A percentile compares a stretch with the other conserved stretches of the same genome.
Evolutionary conservation across 306 rosid genomes (phyloP).

Genomic region (Rosa persica): DNA sequence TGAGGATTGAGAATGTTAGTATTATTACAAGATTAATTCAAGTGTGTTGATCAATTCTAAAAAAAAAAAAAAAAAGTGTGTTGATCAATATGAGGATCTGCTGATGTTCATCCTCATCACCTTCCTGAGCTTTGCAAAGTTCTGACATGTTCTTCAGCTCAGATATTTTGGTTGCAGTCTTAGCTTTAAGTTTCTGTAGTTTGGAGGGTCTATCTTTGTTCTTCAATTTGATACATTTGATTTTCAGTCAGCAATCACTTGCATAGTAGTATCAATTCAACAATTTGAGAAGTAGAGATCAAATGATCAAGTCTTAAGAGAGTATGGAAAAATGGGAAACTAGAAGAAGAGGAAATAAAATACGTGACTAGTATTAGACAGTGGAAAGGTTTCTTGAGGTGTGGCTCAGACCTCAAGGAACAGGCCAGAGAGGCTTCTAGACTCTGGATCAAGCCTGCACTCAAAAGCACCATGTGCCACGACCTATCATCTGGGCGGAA

Average conservation of each 20-base stretch:
- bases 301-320: not conserved
- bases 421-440: not conserved
- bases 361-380: not conserved
- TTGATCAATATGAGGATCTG: not conserved
- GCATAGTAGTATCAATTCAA: not conserved
- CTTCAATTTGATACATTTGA: not conserved
- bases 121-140: not conserved
- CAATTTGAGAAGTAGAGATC: not conserved
- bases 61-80: too few relatives aligned
- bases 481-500: not conserved
- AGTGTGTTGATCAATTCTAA: not conserved
- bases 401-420: not conserved
- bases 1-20: not conserved
- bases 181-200: not conserved
- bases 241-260: too few relatives aligned
- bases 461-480: not conserved
- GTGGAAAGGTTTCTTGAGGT: not conserved
- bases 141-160: not conserved
- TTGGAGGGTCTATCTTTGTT: not conserved
- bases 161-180: not conserved
- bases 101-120: not conserved
- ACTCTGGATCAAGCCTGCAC: not conserved
- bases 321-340: not conserved
- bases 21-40: not conserved
- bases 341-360: not conserved